Percentiles rank a stretch among this genome's conserved stretches.
Evolutionary conservation across 2,329 filamentous ascomycete genomes (phyloP).

Genomic region (Xylariaceae sp.): DNA sequence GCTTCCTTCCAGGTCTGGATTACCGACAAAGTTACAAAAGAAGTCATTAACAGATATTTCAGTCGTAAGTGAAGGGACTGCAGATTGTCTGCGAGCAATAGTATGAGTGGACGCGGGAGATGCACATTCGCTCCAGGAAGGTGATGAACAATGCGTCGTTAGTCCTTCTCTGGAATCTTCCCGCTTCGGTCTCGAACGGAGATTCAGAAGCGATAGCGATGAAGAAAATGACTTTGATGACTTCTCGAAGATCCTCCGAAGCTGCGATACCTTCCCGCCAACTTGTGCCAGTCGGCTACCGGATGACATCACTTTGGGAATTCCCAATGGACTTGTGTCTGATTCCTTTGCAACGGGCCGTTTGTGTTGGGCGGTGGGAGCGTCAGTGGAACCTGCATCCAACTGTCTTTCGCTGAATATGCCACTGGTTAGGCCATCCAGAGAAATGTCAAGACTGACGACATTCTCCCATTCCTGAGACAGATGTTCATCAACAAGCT

Average conservation of each 20-base stretch:
- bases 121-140: slow-evolving; percentile 1
- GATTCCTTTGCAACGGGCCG: background rate
- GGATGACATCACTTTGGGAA: background rate
- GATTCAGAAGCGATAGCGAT: slow-evolving; percentile 25
- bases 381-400: background rate
- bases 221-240: slow-evolving; percentile 16
- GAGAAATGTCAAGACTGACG: background rate
- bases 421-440: slow-evolving; percentile 2
- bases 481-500: background rate
- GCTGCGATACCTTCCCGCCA: slow-evolving; percentile 30
- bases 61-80: slow-evolving; percentile 27
- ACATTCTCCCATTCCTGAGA: background rate
- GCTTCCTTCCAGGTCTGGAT: slow-evolving; percentile 5
- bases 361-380: background rate
- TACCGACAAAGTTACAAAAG: slow-evolving; percentile 26
- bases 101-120: slow-evolving; percentile 10
- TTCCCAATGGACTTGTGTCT: background rate
- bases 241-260: slow-evolving; percentile 31
- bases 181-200: slow-evolving; percentile 16
- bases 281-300: background rate
- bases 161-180: background rate
- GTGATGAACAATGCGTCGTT: slow-evolving; percentile 11
- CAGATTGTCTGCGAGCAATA: slow-evolving; percentile 10
- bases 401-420: background rate
- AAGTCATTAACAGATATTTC: slow-evolving; percentile 32